These are phyloP conservation scores for Phylloporus arenicola DNA, from an alignment of 768 basidiomycete genomes.

Conservation along the genomic window DNA sequence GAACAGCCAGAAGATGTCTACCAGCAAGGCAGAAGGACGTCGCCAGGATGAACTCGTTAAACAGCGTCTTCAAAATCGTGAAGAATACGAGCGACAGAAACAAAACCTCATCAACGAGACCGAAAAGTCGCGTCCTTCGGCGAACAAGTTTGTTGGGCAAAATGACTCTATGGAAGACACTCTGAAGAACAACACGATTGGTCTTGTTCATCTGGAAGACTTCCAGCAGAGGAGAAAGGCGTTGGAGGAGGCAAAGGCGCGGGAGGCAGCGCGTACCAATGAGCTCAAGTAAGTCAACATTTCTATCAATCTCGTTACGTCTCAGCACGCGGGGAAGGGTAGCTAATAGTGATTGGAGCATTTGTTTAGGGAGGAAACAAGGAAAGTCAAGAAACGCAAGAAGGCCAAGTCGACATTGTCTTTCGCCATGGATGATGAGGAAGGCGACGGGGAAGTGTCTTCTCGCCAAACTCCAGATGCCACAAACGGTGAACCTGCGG, in stretches of 20 bases:
- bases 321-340: constrained; percentile 31
- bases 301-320: constrained; percentile 3
- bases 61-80: constrained; percentile 72
- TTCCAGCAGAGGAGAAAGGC: constrained; percentile 87
- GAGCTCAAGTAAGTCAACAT: constrained; percentile 75
- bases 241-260: constrained; percentile 84
- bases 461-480: constrained; percentile 36
- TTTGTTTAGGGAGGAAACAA: constrained; percentile 82
- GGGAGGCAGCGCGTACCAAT: constrained; percentile 79
- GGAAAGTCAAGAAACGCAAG: constrained; percentile 88
- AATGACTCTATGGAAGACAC: constrained; percentile 93
- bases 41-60: constrained; percentile 83
- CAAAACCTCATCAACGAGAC: constrained; percentile 81
- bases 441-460: constrained; percentile 39
- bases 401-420: constrained; percentile 88
- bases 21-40: constrained; percentile 75
- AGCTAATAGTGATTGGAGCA: constrained; percentile 77
- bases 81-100: constrained; percentile 79
- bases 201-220: constrained; percentile 86
- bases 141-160: constrained; percentile 88
- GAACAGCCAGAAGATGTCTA: constrained; percentile 48
- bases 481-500: constrained; percentile 40
- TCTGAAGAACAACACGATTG: constrained; percentile 86
- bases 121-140: constrained; percentile 84
- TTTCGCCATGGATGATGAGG: constrained; percentile 84